Evolutionary conservation across 495 filamentous ascomycete species (phyloP).

Genomic region (Neurospora sp.): DNA sequence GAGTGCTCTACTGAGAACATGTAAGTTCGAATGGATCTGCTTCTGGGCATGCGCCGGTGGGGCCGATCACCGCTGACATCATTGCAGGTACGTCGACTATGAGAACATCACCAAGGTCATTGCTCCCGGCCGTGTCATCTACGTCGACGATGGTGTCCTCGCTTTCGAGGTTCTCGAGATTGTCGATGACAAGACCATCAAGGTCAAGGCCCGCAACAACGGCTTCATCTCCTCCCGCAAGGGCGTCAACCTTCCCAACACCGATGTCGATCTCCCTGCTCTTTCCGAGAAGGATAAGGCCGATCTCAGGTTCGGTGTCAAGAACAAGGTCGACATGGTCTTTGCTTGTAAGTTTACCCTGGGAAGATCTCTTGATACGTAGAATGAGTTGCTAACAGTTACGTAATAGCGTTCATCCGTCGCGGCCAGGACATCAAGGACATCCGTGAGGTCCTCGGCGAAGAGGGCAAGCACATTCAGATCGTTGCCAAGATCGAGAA

Average conservation of each 20-base stretch:
- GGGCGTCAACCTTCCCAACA: conserved; percentile 97
- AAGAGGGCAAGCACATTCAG: conserved; percentile 93
- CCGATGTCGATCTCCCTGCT: conserved; percentile 94
- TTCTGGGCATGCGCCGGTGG: not conserved
- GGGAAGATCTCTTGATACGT: not conserved
- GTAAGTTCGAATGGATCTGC: conserved; percentile 42
- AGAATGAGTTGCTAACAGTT: not conserved
- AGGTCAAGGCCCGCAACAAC: conserved; percentile 81
- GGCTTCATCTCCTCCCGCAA: conserved; percentile 97
- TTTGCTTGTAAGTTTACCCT: conserved; percentile 54
- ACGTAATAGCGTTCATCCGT: conserved; percentile 66
- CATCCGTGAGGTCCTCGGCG: conserved; percentile 84
- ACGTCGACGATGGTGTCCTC: conserved; percentile 95
- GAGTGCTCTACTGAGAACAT: conserved; percentile 81
- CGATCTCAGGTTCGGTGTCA: conserved; percentile 88
- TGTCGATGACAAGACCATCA: conserved; percentile 78
- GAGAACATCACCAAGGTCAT: conserved; percentile 99
- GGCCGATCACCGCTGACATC: conserved; percentile 6
- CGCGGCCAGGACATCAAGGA: conserved; percentile 80
- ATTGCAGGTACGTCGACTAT: conserved; percentile 86
- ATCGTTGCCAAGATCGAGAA: conserved; percentile 99
- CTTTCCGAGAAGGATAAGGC: conserved; percentile 96
- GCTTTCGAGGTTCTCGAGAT: conserved; percentile 88
- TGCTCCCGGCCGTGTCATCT: conserved; percentile 83
- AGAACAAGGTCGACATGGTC: conserved; percentile 97